Evolutionary conservation across 2,329 filamentous ascomycete genomes (phyloP), one percentile per base, ranked within the genome.

Genomic region (Nannizziopsis barbatae): DNA sequence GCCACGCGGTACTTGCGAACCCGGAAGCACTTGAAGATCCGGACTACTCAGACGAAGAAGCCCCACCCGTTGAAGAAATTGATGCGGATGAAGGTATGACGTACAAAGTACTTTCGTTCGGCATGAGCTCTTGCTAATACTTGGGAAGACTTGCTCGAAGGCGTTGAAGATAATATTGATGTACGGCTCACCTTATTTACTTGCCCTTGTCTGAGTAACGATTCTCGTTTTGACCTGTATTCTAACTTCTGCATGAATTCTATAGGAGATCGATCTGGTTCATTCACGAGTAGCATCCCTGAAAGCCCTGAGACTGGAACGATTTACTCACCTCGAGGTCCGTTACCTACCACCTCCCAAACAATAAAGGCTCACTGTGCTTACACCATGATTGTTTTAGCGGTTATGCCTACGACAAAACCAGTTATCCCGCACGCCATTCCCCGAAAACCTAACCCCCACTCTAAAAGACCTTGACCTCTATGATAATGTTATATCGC

Each of bases 401-500:
- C 75, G 84, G 59, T 71, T 98, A 57, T 95, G 90, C 63, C 81
- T 98, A 15, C 87, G 92, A 42, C 90, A 98, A 65, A 98, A 98
- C 65, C 77, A 79, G 56, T 92, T 98, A 62, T 75, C 84, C 54
- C 72, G 80, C 42, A 85, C 96, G 64, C 80, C 87, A 27, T 81
- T 90, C 7, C 80, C 95, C 3, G 72, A 75, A 3, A 67, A 67
- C 32, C 69, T 93, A 46, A 80, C 79, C 31, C 62, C 71, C 1
- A 86, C 80, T 0, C 71, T 98, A 36, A 70, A 79, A 59, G 92
- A 98, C 52, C 76, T 98, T 44, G 92, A 98, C 60, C 76, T 98
- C 51, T 98, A 98, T 71, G 92, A 98, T 69, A 98, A 98, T 66
- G 75, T 94, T 14, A 88, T 98, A 58, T 79, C 81, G 9, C 88